Percentiles rank a stretch among this genome's conserved stretches.
Conservation (phyloP, 2,329 filamentous ascomycete species). For the Phialophora expanda region DNA sequence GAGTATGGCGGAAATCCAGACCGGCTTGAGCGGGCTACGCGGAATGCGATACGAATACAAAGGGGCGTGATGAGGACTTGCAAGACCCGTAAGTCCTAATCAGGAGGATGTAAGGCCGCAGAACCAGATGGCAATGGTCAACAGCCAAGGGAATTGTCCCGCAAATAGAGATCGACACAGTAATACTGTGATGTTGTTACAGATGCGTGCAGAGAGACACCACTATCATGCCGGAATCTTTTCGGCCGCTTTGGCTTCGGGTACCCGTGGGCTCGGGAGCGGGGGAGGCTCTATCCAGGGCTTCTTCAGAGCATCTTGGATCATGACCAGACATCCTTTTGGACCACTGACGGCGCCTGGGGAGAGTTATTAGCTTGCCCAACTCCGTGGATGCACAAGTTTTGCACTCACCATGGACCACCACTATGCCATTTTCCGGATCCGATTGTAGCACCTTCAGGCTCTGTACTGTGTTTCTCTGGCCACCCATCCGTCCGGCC, state of each 20-base stretch:
- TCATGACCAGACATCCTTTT: slow-evolving; percentile 80
- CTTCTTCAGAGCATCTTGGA: slow-evolving; percentile 93
- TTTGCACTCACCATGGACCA: slow-evolving; percentile 72
- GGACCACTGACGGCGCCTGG: slow-evolving; percentile 80
- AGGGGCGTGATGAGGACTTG: slow-evolving; percentile 34
- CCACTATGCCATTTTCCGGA: slow-evolving; percentile 80
- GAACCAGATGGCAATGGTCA: not conserved
- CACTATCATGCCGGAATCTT: slow-evolving; percentile 22
- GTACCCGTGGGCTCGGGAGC: slow-evolving; percentile 24
- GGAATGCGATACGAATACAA: slow-evolving; percentile 39
- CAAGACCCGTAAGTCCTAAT: no score
- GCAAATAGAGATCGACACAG: not conserved
- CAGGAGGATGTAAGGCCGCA: not conserved
- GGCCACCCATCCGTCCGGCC: slow-evolving; percentile 92
- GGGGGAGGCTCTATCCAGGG: slow-evolving; percentile 64
- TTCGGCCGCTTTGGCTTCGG: slow-evolving; percentile 24
- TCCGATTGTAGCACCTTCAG: slow-evolving; percentile 88
- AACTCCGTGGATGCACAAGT: not conserved
- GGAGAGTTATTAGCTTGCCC: slow-evolving; percentile 8
- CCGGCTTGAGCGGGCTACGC: slow-evolving; percentile 33
- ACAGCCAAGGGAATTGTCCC: not conserved
- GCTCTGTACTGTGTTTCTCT: slow-evolving; percentile 89
- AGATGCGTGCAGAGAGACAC: not conserved
- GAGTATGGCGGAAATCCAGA: slow-evolving; percentile 37
- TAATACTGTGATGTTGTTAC: not conserved